These are phyloP conservation scores for Rhododendron ferrugineum DNA, from an alignment of 148 eudicot genomes.

Conservation along the genomic window DNA sequence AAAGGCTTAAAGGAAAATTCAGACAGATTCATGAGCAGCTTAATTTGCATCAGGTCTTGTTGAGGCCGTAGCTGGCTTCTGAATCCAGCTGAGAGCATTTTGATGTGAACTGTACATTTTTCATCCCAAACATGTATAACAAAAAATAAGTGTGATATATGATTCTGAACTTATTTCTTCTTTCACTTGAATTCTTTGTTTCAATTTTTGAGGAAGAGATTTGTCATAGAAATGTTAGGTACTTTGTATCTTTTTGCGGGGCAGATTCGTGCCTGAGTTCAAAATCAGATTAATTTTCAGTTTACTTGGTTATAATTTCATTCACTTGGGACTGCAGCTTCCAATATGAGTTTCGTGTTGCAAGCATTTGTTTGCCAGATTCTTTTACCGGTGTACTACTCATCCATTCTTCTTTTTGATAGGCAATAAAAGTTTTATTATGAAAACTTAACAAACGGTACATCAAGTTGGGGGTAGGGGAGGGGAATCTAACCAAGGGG, in stretches of 20 bases:
- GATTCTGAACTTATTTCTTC: slow-evolving; percentile 18
- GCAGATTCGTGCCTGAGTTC: not conserved
- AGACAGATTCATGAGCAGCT: slow-evolving; percentile 67
- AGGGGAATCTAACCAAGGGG: too few species aligned
- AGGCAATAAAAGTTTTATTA: too few species aligned
- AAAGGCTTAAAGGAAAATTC: slow-evolving; percentile 79
- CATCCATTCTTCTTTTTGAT: too few species aligned
- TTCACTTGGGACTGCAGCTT: not conserved
- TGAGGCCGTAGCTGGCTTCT: slow-evolving; percentile 5
- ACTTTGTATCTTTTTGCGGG: not conserved
- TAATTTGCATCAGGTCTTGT: slow-evolving; percentile 35
- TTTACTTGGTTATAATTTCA: not conserved
- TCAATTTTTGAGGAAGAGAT: not conserved
- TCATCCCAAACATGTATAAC: not conserved
- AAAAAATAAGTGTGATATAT: not conserved
- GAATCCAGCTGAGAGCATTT: not conserved
- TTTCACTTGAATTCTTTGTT: not conserved
- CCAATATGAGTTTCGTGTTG: not conserved
- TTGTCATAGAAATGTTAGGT: not conserved
- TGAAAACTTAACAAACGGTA: too few species aligned
- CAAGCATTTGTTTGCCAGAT: not conserved
- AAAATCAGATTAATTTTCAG: not conserved
- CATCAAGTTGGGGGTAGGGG: too few species aligned
- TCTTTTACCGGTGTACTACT: not conserved
- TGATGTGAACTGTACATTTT: not conserved